Percentiles rank a stretch among this genome's conserved stretches.
These are phyloP conservation scores for Globisporangium apiculatum DNA, from an alignment of 352 stramenopile genomes.

Conservation along the genomic window DNA sequence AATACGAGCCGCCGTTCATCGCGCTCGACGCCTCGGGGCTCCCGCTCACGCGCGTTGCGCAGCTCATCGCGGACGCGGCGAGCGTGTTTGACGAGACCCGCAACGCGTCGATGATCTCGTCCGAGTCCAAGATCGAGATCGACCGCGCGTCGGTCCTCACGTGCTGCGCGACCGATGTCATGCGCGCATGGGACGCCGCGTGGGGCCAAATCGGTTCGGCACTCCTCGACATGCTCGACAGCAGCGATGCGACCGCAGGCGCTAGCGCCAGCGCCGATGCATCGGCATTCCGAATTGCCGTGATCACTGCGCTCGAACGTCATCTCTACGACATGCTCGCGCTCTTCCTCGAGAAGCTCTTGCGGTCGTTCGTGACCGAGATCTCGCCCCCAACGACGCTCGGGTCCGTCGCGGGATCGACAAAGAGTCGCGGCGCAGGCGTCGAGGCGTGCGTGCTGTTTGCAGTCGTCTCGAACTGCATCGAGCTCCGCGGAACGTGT, in stretches of 20 bases:
- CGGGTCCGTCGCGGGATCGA: constrained; percentile 17
- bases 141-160: constrained; percentile 41
- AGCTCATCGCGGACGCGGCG: constrained; percentile 40
- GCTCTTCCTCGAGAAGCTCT: constrained; percentile 36
- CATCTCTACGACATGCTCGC: constrained; percentile 45
- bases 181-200: constrained; percentile 39
- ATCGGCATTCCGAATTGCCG: constrained; percentile 11
- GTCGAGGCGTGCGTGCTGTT: constrained; percentile 54
- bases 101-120: constrained; percentile 64
- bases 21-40: constrained; percentile 1
- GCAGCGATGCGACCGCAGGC: constrained; percentile 1
- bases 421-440: constrained; percentile 20
- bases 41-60: constrained; percentile 28
- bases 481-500: constrained; percentile 55
- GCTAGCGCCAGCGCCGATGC: background rate
- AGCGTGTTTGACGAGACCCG: constrained; percentile 46
- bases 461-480: constrained; percentile 62
- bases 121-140: constrained; percentile 60
- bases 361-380: constrained; percentile 34
- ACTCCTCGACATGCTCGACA: constrained; percentile 41
- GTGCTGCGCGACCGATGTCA: constrained; percentile 32
- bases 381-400: constrained; percentile 30
- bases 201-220: constrained; percentile 43
- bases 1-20: background rate
- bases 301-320: constrained; percentile 34